These are phyloP conservation scores for Cercospora citrullina DNA, from an alignment of 2,329 filamentous ascomycete species.

Conservation along the genomic window DNA sequence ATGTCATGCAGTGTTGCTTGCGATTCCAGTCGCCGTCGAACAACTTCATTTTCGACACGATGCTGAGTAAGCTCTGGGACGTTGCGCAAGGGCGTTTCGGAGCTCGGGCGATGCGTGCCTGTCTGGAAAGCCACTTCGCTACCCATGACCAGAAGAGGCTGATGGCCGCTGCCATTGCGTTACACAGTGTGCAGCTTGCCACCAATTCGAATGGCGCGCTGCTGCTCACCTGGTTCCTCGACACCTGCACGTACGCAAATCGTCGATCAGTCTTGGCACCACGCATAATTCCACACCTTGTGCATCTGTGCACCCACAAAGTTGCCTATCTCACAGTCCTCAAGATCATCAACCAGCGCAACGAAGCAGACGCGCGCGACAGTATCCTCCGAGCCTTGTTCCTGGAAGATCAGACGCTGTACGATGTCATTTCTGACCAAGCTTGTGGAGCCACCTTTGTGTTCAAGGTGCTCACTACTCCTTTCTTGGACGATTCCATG, in stretches of 20 bases:
- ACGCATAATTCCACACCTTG: conserved; percentile 85
- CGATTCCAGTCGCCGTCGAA: conserved; percentile 88
- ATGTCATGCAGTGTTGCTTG: conserved; percentile 93
- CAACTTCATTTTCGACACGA: conserved; percentile 96
- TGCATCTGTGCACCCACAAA: conserved; percentile 97
- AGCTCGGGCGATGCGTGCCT: conserved; percentile 93
- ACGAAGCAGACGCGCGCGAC: conserved; percentile 88
- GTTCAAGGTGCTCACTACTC: conserved; percentile 97
- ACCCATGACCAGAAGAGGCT: conserved; percentile 94
- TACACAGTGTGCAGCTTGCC: conserved; percentile 93
- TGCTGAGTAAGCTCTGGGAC: conserved; percentile 93
- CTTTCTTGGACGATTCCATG: conserved; percentile 93
- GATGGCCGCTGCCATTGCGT: conserved; percentile 90
- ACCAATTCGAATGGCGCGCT: conserved; percentile 95
- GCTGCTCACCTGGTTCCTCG: conserved; percentile 93
- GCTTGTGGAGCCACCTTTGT: conserved; percentile 92
- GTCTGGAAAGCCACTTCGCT: conserved; percentile 90
- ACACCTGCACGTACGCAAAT: conserved; percentile 93
- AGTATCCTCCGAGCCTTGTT: conserved; percentile 87
- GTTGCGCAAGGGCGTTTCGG: conserved; percentile 90
- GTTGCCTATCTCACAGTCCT: conserved; percentile 95
- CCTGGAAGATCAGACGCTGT: conserved; percentile 85
- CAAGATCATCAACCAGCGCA: conserved; percentile 97
- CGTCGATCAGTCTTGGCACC: conserved; percentile 90
- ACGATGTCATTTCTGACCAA: conserved; percentile 88